phyloP scores from a whole-genome alignment of 2,329 filamentous ascomycete species.

The Aspergillus pseudoviridinutans region DNA sequence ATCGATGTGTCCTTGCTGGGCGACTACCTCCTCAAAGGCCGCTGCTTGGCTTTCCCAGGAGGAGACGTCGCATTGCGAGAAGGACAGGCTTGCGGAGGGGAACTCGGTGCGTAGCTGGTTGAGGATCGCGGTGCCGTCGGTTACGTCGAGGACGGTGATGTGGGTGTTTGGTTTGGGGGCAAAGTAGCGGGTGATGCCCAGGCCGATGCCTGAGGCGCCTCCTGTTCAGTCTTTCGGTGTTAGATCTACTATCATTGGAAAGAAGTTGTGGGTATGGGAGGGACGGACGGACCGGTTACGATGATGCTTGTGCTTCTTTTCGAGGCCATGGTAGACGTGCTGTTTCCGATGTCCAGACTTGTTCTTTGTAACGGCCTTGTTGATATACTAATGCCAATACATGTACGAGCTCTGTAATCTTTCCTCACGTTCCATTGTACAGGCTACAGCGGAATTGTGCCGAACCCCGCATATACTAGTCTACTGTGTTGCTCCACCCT shows the following conservation, averaged over 20 bases:
- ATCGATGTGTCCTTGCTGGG: conserved; percentile 38
- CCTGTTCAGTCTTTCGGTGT: conserved; percentile 14
- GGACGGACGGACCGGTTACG: conserved; percentile 20
- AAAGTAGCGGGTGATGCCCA: conserved; percentile 32
- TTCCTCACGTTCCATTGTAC: not conserved
- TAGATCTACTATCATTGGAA: not conserved
- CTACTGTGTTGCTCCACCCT: not conserved
- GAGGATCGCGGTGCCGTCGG: conserved; percentile 21
- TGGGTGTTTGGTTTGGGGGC: conserved; percentile 25
- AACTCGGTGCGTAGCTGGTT: conserved; percentile 21
- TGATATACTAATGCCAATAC: not conserved
- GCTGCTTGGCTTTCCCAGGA: conserved; percentile 34
- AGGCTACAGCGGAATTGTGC: not conserved
- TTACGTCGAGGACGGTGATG: conserved; percentile 32
- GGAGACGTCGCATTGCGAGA: conserved; percentile 30
- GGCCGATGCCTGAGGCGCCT: conserved; percentile 36
- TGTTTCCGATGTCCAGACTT: not conserved
- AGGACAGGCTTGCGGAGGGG: conserved; percentile 23
- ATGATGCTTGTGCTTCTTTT: conserved; percentile 28
- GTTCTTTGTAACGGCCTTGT: not conserved
- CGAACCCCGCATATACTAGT: not conserved
- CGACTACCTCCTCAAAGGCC: conserved; percentile 32
- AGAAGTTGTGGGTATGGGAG: not conserved
- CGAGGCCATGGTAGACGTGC: not conserved
- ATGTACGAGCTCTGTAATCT: not conserved